A percentile compares a stretch with the other conserved stretches of the same genome.
These are phyloP conservation scores for Papiliotrema flavescens DNA, from an alignment of 1,284 basidiomycete species.

Conservation along the genomic window DNA sequence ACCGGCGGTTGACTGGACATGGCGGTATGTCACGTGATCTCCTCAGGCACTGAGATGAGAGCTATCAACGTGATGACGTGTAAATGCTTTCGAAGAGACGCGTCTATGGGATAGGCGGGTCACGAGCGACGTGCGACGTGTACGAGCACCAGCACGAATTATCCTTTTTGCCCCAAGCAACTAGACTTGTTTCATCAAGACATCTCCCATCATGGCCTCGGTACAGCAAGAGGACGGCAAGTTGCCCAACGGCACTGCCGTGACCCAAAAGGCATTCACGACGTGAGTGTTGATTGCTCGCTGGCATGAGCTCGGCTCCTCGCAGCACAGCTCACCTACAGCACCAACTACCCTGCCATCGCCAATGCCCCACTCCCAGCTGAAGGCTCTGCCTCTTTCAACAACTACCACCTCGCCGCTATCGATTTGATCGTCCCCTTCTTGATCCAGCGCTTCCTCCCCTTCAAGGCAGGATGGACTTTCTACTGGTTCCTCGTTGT, in stretches of 20 bases:
- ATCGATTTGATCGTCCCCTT: conserved; percentile 75
- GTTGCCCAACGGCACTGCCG: neutral
- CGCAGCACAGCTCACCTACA: conserved; percentile 8
- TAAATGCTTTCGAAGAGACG: too few species aligned
- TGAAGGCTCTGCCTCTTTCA: conserved; percentile 82
- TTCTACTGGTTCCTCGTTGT: conserved; percentile 65
- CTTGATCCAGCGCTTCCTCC: conserved; percentile 68
- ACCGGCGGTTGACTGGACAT: too few species aligned
- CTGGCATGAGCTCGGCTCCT: neutral
- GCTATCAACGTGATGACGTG: too few species aligned
- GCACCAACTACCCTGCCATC: conserved; percentile 42
- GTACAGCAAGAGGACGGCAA: neutral
- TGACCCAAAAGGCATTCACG: conserved; percentile 1
- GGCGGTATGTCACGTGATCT: too few species aligned
- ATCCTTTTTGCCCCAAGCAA: neutral
- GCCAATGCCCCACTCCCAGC: conserved; percentile 78
- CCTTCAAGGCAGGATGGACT: conserved; percentile 67
- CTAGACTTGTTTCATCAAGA: neutral
- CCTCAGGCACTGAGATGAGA: too few species aligned
- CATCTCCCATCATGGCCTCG: neutral
- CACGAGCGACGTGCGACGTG: too few species aligned
- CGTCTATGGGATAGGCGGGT: too few species aligned
- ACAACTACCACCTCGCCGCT: conserved; percentile 72
- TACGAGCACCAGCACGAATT: too few species aligned
- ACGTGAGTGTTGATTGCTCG: conserved; percentile 5